phyloP scores from a whole-genome alignment of 2,329 filamentous ascomycete genomes.

The Arachnomyces sp. region DNA sequence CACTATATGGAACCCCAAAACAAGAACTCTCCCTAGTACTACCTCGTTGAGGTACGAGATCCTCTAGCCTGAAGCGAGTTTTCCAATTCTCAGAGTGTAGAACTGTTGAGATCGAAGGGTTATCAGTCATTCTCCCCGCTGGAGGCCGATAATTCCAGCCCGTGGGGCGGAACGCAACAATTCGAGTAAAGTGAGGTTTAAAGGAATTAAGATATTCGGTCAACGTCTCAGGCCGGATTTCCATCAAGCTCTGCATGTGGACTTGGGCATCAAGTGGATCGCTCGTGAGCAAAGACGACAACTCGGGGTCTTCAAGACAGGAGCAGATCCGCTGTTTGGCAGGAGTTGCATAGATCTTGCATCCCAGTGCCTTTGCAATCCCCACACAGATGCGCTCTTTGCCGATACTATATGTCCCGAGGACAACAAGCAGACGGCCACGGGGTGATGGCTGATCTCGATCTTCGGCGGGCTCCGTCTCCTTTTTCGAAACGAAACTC shows the following conservation, averaged over 20 bases:
- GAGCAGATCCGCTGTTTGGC: slow-evolving; percentile 77
- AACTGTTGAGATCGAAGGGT: slow-evolving; percentile 57
- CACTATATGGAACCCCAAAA: slow-evolving; percentile 90
- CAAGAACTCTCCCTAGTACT: slow-evolving; percentile 76
- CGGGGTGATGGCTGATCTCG: slow-evolving; percentile 30
- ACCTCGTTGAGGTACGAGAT: slow-evolving; percentile 75
- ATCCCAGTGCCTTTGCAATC: slow-evolving; percentile 75
- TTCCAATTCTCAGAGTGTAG: slow-evolving; percentile 67
- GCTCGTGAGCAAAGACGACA: slow-evolving; percentile 67
- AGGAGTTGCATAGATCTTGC: slow-evolving; percentile 82
- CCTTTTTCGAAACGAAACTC: slow-evolving; percentile 50
- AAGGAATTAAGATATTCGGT: slow-evolving; percentile 78
- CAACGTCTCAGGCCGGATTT: slow-evolving; percentile 83
- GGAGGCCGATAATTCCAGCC: slow-evolving; percentile 89
- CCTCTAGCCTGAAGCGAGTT: slow-evolving; percentile 60
- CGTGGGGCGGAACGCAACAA: slow-evolving; percentile 85
- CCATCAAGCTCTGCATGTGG: slow-evolving; percentile 94
- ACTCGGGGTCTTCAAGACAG: slow-evolving; percentile 77
- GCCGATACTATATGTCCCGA: slow-evolving; percentile 95
- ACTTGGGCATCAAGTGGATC: slow-evolving; percentile 83
- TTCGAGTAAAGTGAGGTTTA: slow-evolving; percentile 72
- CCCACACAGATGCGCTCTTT: slow-evolving; percentile 94
- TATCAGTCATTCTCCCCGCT: slow-evolving; percentile 53
- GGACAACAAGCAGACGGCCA: slow-evolving; percentile 77
- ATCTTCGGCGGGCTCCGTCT: slow-evolving; percentile 11